Conservation (phyloP, 2,329 filamentous ascomycete species). For the Macrophomina pseudophaseolina region DNA sequence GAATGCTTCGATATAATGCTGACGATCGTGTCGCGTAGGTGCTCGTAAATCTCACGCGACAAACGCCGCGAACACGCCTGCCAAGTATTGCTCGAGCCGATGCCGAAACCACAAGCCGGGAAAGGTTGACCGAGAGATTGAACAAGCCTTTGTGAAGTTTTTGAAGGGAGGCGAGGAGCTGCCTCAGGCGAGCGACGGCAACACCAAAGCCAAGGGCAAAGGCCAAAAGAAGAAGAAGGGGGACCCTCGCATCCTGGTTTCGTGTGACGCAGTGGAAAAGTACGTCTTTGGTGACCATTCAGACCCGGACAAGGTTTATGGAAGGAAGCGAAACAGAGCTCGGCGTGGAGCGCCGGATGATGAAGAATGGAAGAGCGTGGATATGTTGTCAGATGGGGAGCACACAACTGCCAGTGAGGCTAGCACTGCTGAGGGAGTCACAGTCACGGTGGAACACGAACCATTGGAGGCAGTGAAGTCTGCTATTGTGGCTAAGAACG, state of each 20-base stretch:
- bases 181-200: background rate
- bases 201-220: slow-evolving; percentile 23
- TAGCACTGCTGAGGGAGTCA: background rate
- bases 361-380: slow-evolving; percentile 50
- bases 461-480: background rate
- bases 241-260: slow-evolving; percentile 56
- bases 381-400: slow-evolving; percentile 47
- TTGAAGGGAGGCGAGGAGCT: slow-evolving; percentile 39
- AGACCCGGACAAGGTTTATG: slow-evolving; percentile 54
- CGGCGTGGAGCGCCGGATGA: slow-evolving; percentile 47
- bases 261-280: slow-evolving; percentile 57
- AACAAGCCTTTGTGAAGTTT: slow-evolving; percentile 53
- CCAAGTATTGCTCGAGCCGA: slow-evolving; percentile 64
- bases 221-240: slow-evolving; percentile 51
- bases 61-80: slow-evolving; percentile 36
- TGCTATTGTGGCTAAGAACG: slow-evolving; percentile 3
- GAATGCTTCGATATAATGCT: background rate
- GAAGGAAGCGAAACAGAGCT: slow-evolving; percentile 53
- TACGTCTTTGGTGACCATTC: slow-evolving; percentile 54
- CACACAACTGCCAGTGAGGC: slow-evolving; percentile 24
- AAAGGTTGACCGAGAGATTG: slow-evolving; percentile 58
- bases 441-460: slow-evolving; percentile 1
- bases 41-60: slow-evolving; percentile 39
- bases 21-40: slow-evolving; percentile 24
- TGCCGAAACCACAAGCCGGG: slow-evolving; percentile 60